These are phyloP conservation scores for Cytidiella melzeri DNA, from an alignment of 768 basidiomycete species.

Conservation along the genomic window DNA sequence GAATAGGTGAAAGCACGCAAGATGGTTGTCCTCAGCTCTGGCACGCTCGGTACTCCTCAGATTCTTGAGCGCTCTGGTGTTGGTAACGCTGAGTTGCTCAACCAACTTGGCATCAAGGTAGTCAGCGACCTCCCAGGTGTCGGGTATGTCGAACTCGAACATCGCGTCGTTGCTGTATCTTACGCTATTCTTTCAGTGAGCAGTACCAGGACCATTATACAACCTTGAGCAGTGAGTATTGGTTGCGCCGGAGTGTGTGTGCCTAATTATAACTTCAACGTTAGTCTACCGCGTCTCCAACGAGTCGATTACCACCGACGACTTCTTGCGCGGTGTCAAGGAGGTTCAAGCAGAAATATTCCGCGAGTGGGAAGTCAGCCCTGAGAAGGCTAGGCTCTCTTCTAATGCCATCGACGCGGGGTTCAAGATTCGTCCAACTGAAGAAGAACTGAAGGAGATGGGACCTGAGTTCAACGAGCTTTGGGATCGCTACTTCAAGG, in stretches of 20 bases:
- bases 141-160: conserved; percentile 38
- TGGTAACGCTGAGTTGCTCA: conserved; percentile 46
- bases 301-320: conserved; percentile 55
- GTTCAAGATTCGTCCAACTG: conserved; percentile 71
- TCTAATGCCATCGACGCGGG: conserved; percentile 73
- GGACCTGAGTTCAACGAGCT: conserved; percentile 70
- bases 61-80: conserved; percentile 72
- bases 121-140: conserved; percentile 69
- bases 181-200: conserved; percentile 34
- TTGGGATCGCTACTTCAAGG: conserved; percentile 68
- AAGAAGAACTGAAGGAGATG: conserved; percentile 68
- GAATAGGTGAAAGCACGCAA: conserved; percentile 51
- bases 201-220: conserved; percentile 75
- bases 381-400: conserved; percentile 60
- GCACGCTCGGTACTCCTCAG: conserved; percentile 66
- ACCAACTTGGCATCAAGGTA: conserved; percentile 52
- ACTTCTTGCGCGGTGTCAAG: conserved; percentile 64
- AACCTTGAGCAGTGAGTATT: conserved; percentile 48
- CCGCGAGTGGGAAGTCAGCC: conserved; percentile 58
- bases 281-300: conserved; percentile 63
- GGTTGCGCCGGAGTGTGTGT: too few relatives aligned
- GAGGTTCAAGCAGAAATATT: conserved; percentile 54
- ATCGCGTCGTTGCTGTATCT: background rate
- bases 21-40: conserved; percentile 57
- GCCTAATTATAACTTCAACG: too few relatives aligned